Evolutionary conservation across 2,329 filamentous ascomycete species (phyloP), one percentile per base, ranked within the genome.

Genomic region (Colletotrichum graminicola): DNA sequence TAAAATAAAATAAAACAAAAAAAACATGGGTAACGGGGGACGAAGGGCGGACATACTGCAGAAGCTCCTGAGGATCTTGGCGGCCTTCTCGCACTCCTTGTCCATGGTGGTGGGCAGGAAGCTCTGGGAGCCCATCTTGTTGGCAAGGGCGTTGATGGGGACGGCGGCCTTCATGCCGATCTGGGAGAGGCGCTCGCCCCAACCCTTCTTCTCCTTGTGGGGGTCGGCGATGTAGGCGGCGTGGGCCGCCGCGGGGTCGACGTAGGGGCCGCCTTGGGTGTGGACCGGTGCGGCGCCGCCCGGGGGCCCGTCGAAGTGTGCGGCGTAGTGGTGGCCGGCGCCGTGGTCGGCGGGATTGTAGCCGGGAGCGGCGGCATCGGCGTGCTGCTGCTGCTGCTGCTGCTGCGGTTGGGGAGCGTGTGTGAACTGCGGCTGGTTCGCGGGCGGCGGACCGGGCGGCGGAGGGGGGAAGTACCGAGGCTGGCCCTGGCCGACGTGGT

Each of bases 1-100:
- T n/a, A n/a, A n/a, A n/a, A n/a, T n/a, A n/a, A n/a, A n/a, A n/a
- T n/a, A n/a, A n/a, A n/a, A n/a, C n/a, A n/a, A n/a, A 4, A 5
- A 23, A 21, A 7, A 14, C 18, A 62, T 79, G 1, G 34, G 34
- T 34, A 76, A 56, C 62, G 57, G 4, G 29, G 8, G 18, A 12
- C 1, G 2, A 12, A 1, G 5, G 6, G 12, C 3, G 10, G 10
- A 80, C 90, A 77, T 85, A 93, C 91, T 96, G 85, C 94, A 97
- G 81, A 98, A 98, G 74, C 91, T 93, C 78, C 89, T 89, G 34
- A 97, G 80, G 59, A 97, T 97, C 16, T 93, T 86, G 43, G 94
- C 94, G 0, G 94, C 94, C 84, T 97, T 97, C 81, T 97, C 94
- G 76, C 92, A 93, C 83, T 97, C 95, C 80, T 94, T 94, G 78